Evolutionary conservation across 257 asterid genomes (phyloP).

Genomic region (Verbascum thapsus): DNA sequence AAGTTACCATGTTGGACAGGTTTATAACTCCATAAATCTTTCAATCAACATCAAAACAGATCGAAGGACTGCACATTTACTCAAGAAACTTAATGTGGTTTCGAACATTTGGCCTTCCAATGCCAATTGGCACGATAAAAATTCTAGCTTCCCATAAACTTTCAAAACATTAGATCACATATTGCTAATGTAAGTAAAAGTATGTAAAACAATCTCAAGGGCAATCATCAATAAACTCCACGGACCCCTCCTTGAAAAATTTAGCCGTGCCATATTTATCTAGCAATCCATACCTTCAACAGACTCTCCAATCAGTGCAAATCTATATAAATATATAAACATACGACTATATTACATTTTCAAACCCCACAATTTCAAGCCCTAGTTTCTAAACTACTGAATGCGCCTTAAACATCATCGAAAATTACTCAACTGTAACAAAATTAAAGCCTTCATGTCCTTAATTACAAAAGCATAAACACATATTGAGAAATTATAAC

Average conservation of each 20-base stretch:
- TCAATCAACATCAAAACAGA: background rate
- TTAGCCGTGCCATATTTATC: constrained; percentile 6
- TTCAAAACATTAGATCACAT: background rate
- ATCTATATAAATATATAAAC: background rate
- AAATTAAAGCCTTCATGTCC: constrained; percentile 4
- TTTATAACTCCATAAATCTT: background rate
- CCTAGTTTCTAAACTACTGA: background rate
- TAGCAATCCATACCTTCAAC: too few species aligned
- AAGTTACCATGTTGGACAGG: background rate
- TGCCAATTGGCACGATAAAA: background rate
- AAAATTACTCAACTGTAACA: too few species aligned
- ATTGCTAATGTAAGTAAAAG: background rate
- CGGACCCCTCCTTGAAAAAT: background rate
- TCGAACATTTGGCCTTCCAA: too few species aligned
- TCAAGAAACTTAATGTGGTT: too few species aligned
- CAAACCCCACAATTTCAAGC: background rate
- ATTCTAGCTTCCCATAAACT: background rate
- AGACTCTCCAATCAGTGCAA: constrained; percentile 23
- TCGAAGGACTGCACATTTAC: background rate
- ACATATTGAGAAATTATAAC: background rate
- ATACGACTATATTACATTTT: background rate
- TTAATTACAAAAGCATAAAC: background rate
- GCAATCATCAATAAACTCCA: background rate
- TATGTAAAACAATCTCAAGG: background rate
- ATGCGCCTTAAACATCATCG: background rate